Conservation (phyloP, 1,284 basidiomycete species). For the Microbotryum intermedium region DNA sequence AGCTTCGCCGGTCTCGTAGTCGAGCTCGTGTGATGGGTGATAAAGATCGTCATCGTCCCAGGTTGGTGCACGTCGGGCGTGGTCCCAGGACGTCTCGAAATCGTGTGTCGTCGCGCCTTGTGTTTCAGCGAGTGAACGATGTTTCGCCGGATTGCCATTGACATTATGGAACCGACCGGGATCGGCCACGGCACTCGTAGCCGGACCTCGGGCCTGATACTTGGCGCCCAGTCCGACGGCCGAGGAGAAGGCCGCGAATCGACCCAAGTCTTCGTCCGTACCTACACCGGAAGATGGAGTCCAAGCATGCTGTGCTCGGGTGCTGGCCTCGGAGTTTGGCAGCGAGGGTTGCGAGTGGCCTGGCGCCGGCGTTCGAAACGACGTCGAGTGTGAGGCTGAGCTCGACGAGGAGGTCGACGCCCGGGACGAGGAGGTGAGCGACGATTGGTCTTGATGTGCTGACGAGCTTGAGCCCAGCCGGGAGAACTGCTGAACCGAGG, state of each 20-base stretch:
- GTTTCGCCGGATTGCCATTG: neutral
- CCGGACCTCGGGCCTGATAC: neutral
- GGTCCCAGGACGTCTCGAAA: neutral
- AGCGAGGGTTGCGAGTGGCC: neutral
- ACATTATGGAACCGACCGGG: neutral
- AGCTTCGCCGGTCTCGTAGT: neutral
- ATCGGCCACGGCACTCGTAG: neutral
- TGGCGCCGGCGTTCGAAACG: neutral
- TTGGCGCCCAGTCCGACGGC: neutral
- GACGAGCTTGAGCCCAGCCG: neutral
- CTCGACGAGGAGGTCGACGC: neutral
- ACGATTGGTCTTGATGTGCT: constrained; percentile 3
- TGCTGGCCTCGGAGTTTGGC: neutral
- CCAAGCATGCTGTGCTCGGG: neutral
- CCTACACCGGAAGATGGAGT: neutral
- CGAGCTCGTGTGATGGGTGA: neutral
- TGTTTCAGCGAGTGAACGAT: neutral
- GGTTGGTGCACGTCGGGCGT: too few relatives aligned
- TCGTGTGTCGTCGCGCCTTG: neutral
- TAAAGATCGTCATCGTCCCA: neutral
- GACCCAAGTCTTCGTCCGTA: constrained; percentile 14
- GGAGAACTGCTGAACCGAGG: neutral
- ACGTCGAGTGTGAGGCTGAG: neutral
- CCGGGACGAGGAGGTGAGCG: too few relatives aligned
- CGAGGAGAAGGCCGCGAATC: neutral